Percentiles rank a stretch among this genome's conserved stretches.
phyloP scores from a whole-genome alignment of 192 early-diverging fungal species.

The Rhizophagus prolifer region DNA sequence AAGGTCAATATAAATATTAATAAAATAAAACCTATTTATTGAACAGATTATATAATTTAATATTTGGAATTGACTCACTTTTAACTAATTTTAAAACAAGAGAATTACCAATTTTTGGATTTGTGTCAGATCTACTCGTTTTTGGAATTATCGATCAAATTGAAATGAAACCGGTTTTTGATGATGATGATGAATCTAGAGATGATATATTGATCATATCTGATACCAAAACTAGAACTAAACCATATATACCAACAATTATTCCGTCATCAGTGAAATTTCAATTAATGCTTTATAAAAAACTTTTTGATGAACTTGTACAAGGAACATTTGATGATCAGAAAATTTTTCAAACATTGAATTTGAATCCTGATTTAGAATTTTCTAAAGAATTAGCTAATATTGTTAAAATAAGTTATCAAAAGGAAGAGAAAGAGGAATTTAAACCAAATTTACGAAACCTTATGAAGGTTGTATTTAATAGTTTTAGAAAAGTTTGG shows the following conservation, averaged over 20 bases:
- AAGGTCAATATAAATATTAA: no score
- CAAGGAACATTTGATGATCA: neutral
- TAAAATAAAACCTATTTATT: no score
- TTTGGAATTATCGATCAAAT: conserved; percentile 24
- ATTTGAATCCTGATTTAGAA: conserved; percentile 12
- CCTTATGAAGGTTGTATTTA: neutral
- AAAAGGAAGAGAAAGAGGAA: neutral
- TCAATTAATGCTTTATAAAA: conserved; percentile 30
- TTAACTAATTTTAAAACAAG: neutral
- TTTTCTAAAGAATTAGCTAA: conserved; percentile 9
- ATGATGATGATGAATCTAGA: neutral
- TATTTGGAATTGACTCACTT: conserved; percentile 6
- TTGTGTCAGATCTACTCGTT: conserved; percentile 18
- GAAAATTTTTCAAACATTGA: neutral
- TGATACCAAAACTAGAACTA: conserved; percentile 17
- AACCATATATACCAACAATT: neutral
- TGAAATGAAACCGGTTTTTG: neutral
- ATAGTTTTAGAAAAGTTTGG: neutral
- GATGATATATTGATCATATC: neutral
- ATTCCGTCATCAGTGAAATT: neutral
- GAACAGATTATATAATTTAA: conserved; percentile 2
- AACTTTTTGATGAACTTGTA: conserved; percentile 23
- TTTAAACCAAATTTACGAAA: conserved; percentile 1
- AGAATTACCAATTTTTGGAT: conserved; percentile 27
- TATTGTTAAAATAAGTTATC: neutral